Conservation (phyloP, 345 rosid genomes). For the Adansonia digitata region DNA sequence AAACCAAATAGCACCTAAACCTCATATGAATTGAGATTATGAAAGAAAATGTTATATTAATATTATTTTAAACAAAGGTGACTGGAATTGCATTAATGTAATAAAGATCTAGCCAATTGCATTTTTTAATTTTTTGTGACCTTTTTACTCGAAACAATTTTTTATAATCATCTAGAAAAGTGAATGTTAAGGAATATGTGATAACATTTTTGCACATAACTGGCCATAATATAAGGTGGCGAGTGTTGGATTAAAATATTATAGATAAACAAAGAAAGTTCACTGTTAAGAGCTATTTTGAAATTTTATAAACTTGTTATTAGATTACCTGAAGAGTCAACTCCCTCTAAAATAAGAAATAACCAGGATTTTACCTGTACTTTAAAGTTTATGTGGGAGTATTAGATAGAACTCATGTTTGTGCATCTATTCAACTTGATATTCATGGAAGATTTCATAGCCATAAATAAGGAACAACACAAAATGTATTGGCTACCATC, state of each 20-base stretch:
- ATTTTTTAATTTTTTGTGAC: not conserved
- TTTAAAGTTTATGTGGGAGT: too few species aligned
- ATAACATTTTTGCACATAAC: not conserved
- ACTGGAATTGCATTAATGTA: not conserved
- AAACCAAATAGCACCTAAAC: not conserved
- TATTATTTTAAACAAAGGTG: not conserved
- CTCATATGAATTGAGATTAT: not conserved
- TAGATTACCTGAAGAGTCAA: too few species aligned
- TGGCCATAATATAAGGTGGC: not conserved
- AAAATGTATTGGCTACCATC: too few species aligned
- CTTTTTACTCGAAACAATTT: not conserved
- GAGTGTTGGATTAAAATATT: not conserved
- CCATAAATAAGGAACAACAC: too few species aligned
- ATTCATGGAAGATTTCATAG: too few species aligned
- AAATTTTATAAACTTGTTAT: too few species aligned
- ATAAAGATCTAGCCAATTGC: not conserved
- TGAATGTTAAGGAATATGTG: not conserved
- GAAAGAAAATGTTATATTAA: not conserved
- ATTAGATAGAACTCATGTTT: too few species aligned
- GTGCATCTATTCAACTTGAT: too few species aligned
- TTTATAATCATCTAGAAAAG: not conserved
- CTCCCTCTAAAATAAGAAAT: too few species aligned
- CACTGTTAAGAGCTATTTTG: too few species aligned
- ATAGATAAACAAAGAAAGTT: not conserved
- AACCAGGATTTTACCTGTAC: too few species aligned